Percentiles rank a stretch among this genome's conserved stretches.
phyloP scores from a whole-genome alignment of 345 rosid genomes.

The Citrus medica region DNA sequence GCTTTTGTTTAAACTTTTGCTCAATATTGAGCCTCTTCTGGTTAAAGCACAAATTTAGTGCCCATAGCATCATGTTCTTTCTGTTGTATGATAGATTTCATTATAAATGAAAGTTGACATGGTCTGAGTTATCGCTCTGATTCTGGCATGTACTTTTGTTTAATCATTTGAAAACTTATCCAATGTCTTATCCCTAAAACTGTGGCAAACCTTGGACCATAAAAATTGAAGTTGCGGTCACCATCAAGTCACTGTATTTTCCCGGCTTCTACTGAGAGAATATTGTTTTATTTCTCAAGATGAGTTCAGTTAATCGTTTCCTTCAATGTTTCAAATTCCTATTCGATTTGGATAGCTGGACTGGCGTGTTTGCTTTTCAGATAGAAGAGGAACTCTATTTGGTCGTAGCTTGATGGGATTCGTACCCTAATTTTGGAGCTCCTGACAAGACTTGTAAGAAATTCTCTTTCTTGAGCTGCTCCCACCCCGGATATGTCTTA shows the following conservation, averaged over 20 bases:
- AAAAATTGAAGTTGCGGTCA: neutral
- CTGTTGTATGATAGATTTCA: neutral
- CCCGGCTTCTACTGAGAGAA: neutral
- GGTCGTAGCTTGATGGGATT: neutral
- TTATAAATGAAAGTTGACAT: neutral
- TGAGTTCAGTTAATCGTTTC: neutral
- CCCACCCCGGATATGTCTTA: neutral
- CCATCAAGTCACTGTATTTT: neutral
- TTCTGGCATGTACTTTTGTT: neutral
- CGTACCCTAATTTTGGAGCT: neutral
- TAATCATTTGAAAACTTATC: neutral
- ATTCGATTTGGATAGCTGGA: too few species aligned
- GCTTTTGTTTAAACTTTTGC: neutral
- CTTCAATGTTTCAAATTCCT: neutral
- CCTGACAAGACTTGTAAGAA: neutral
- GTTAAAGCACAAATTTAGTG: neutral
- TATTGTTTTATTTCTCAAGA: too few species aligned
- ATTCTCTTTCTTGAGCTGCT: neutral
- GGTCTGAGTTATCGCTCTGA: neutral
- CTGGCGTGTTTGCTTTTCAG: too few species aligned
- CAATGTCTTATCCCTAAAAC: neutral
- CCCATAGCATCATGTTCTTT: neutral
- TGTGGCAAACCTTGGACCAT: neutral
- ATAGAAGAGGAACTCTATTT: neutral
- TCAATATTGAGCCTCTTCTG: neutral